Evolutionary conservation across 345 rosid genomes (phyloP).

Genomic region (Salix viminalis): DNA sequence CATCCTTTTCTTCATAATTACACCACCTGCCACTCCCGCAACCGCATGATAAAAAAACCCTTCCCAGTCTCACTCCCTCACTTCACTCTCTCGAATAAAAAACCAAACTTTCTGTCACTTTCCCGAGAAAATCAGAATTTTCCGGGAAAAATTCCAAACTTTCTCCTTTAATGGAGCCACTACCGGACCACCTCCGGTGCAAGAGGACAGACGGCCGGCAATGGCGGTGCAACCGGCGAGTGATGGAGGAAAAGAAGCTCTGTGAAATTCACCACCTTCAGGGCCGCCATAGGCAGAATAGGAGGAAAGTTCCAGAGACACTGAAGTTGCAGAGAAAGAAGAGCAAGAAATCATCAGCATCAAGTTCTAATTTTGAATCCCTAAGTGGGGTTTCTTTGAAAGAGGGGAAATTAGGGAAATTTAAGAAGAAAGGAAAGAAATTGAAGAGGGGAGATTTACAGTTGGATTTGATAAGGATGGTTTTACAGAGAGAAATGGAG

Average conservation of each 20-base stretch:
- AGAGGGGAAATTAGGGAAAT: constrained; percentile 26
- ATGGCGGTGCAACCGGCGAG: constrained; percentile 89
- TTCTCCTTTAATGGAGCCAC: constrained; percentile 19
- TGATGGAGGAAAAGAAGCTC: constrained; percentile 68
- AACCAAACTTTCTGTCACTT: constrained; percentile 8
- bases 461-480: constrained; percentile 78
- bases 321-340: constrained; percentile 48
- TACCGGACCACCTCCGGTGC: constrained; percentile 84
- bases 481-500: constrained; percentile 69
- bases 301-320: constrained; percentile 61
- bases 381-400: too few species aligned
- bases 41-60: constrained; percentile 1
- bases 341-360: constrained; percentile 20
- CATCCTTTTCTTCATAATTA: too few species aligned
- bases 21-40: neutral
- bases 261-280: constrained; percentile 77
- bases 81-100: neutral
- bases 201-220: constrained; percentile 85
- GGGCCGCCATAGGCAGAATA: constrained; percentile 51
- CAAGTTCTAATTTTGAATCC: too few species aligned
- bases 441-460: constrained; percentile 51
- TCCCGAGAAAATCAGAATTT: constrained; percentile 16
- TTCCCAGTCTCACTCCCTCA: neutral
- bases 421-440: constrained; percentile 14
- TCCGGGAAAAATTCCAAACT: constrained; percentile 10